These are phyloP conservation scores for Lipomyces kockii DNA, from an alignment of 805 yeast genomes.

Conservation along the genomic window DNA sequence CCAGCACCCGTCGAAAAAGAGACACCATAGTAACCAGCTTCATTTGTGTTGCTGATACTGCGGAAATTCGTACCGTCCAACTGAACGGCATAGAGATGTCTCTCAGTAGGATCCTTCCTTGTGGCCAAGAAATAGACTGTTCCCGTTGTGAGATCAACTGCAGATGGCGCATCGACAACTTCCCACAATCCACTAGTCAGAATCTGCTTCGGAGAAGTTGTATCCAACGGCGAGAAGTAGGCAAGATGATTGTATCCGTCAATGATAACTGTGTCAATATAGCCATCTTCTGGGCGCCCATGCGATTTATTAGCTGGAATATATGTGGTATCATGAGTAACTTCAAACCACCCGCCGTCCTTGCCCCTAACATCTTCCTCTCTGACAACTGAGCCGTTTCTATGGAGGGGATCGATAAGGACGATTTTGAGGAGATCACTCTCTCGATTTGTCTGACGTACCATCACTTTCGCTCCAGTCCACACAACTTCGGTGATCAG, in stretches of 20 bases:
- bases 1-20: conserved; percentile 82
- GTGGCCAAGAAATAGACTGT: conserved; percentile 71
- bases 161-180: conserved; percentile 72
- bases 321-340: conserved; percentile 63
- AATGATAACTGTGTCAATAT: conserved; percentile 67
- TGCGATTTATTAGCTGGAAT: conserved; percentile 56
- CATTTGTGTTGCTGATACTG: conserved; percentile 56
- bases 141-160: conserved; percentile 55
- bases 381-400: conserved; percentile 52
- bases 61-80: conserved; percentile 53
- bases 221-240: conserved; percentile 73
- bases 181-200: conserved; percentile 88
- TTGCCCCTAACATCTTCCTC: conserved; percentile 50
- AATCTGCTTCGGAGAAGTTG: conserved; percentile 55
- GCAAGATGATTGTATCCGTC: conserved; percentile 75
- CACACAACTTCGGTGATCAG: conserved; percentile 72
- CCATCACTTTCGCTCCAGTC: conserved; percentile 63
- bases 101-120: conserved; percentile 74
- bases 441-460: conserved; percentile 66
- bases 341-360: conserved; percentile 77
- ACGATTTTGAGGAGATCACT: conserved; percentile 67
- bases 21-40: conserved; percentile 68
- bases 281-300: conserved; percentile 63
- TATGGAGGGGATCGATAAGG: conserved; percentile 53
- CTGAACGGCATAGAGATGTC: conserved; percentile 77